Conservation (phyloP, 257 asterid genomes). For the Lithospermum erythrorhizon region DNA sequence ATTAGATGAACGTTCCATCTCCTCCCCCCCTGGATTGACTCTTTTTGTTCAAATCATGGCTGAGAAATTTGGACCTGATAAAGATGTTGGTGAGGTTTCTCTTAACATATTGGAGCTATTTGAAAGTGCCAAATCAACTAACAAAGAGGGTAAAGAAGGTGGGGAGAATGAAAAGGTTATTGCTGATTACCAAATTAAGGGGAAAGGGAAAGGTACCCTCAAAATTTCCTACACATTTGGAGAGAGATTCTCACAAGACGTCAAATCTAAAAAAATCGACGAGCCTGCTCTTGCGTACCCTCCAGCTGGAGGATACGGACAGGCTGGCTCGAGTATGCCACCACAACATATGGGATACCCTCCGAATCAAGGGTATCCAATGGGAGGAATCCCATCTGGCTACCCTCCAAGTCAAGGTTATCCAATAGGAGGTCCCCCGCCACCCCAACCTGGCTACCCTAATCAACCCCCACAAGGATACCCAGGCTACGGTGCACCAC, state of each 20-base stretch:
- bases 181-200: conserved; percentile 47
- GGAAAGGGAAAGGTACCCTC: conserved; percentile 61
- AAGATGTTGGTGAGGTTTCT: conserved; percentile 47
- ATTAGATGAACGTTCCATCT: conserved; percentile 50
- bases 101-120: conserved; percentile 49
- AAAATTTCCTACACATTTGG: conserved; percentile 57
- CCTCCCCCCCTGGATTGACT: conserved; percentile 30
- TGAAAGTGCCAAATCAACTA: neutral
- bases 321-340: conserved; percentile 11
- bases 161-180: conserved; percentile 17
- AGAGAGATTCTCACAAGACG: conserved; percentile 34
- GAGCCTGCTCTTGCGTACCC: conserved; percentile 55
- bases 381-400: neutral
- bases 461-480: conserved; percentile 11
- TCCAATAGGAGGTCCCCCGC: neutral
- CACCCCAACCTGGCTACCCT: neutral
- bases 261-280: conserved; percentile 12
- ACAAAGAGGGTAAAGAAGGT: neutral
- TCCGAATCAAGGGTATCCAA: conserved; percentile 1
- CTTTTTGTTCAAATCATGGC: conserved; percentile 45
- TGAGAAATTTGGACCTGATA: conserved; percentile 34
- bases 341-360: conserved; percentile 25
- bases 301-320: conserved; percentile 5
- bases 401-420: neutral
- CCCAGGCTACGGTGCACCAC: conserved; percentile 29